Evolutionary conservation across 1,139 yeast genomes (phyloP), one percentile per base, ranked within the genome.

Genomic region (Taphrina wiesneri): DNA sequence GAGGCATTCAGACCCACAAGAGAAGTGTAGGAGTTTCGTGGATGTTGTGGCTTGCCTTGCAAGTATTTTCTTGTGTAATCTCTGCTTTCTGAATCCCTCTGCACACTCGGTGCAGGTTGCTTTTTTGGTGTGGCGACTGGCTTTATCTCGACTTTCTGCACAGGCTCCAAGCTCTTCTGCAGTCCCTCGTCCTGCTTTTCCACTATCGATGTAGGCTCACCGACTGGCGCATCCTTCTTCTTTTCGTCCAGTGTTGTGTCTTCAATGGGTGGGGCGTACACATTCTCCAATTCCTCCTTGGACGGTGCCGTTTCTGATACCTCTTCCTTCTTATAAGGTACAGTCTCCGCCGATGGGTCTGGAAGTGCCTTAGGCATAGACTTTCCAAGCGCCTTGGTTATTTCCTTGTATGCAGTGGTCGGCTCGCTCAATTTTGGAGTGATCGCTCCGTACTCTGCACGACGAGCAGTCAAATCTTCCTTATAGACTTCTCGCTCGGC

Each of bases 361-460:
- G 56, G 49, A 4, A 28, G 19, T 23, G 28, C 39, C 23, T 47
- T 15, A 9, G 57, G 64, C 13, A 25, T 43, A 7, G 57, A n/a
- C 23, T 51, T 51, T 28, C 64, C 64, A 7, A 60, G 41, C 6
- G 64, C 64, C 25, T 21, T 17, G n/a, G 46, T 30, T 4, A 60
- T 49, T 23, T 60, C 64, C 30, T 60, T 60, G 52, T 60, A 49
- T n/a, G 64, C 57, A 36, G 52, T 43, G 36, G 39, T 60, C 2
- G 56, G 47, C n/a, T 23, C 57, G 15, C 43, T 47, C 15, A 60
- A 43, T n/a, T 49, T 60, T 11, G 64, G 64, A 4, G 64, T 60
- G 21, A 47, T 46, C 3, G 64, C 64, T 13, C 64, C 64, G 30
- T 60, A 60, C 51, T 60, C 64, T 2, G 64, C 64, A 17, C 64